Conservation (phyloP, 1,139 yeast species). For the Nakaseomyces sp. region DNA sequence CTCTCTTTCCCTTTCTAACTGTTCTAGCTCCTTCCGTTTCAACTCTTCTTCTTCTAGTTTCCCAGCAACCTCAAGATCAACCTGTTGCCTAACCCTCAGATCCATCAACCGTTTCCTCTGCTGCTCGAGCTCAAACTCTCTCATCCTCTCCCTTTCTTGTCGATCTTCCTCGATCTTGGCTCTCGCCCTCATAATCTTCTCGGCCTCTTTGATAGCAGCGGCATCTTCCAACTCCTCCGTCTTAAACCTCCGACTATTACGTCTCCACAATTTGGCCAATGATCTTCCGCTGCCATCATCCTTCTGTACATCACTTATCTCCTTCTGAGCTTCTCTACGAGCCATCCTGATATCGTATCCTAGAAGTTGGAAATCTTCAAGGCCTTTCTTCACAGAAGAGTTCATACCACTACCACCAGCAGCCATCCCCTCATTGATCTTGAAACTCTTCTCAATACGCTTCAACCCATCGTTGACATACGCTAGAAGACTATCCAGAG, state of each 20-base stretch:
- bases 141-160: slow-evolving; percentile 12
- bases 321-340: slow-evolving; percentile 11
- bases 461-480: slow-evolving; percentile 25
- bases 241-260: slow-evolving; percentile 8
- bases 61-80: slow-evolving; percentile 19
- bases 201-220: slow-evolving; percentile 19
- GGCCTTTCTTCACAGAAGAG: slow-evolving; percentile 12
- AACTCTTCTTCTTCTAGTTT: slow-evolving; percentile 15
- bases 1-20: slow-evolving; percentile 3
- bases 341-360: slow-evolving; percentile 25
- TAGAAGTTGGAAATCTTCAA: slow-evolving; percentile 25
- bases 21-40: slow-evolving; percentile 9
- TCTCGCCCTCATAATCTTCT: slow-evolving; percentile 15
- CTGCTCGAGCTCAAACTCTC: slow-evolving; percentile 16
- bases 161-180: slow-evolving; percentile 10
- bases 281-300: slow-evolving; percentile 1
- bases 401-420: slow-evolving; percentile 10
- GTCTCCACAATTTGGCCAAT: slow-evolving; percentile 12
- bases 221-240: slow-evolving; percentile 14
- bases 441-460: slow-evolving; percentile 18
- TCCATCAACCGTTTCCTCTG: slow-evolving; percentile 19
- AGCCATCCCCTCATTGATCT: slow-evolving; percentile 12
- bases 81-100: slow-evolving; percentile 20
- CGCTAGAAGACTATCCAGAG: slow-evolving; percentile 14
- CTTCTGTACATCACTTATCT: not conserved